Percentiles rank a stretch among this genome's conserved stretches.
Evolutionary conservation across 345 rosid genomes (phyloP).

Genomic region (Rhizophora mangle): DNA sequence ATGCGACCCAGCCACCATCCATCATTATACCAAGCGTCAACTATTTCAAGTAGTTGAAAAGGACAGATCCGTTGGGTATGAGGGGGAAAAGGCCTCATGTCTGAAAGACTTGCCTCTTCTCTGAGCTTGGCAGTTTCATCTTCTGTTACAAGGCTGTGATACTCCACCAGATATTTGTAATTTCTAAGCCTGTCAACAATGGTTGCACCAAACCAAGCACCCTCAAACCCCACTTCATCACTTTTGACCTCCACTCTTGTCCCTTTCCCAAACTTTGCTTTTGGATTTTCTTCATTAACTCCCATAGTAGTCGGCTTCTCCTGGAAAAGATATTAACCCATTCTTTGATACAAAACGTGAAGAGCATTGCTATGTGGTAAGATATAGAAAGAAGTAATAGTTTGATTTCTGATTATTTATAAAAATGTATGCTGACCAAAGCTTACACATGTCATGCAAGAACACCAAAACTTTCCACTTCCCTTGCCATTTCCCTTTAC

Average conservation of each 20-base stretch:
- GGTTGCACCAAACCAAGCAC: slow-evolving; percentile 35
- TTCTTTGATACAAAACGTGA: background rate
- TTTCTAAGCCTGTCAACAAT: slow-evolving; percentile 8
- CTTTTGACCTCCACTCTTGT: slow-evolving; percentile 35
- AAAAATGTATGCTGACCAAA: too few species aligned
- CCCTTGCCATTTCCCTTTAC: too few species aligned
- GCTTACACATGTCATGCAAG: too few species aligned
- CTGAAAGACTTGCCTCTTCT: slow-evolving; percentile 32
- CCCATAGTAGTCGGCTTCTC: slow-evolving; percentile 1
- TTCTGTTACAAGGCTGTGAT: slow-evolving; percentile 31
- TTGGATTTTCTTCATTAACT: background rate
- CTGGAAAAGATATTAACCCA: background rate
- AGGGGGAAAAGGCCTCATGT: slow-evolving; percentile 46
- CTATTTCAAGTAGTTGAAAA: slow-evolving; percentile 17
- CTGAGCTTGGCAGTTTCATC: slow-evolving; percentile 34
- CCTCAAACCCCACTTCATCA: slow-evolving; percentile 37
- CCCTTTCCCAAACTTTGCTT: slow-evolving; percentile 20
- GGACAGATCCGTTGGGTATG: slow-evolving; percentile 6
- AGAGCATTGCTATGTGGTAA: too few species aligned
- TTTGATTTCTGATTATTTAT: too few species aligned
- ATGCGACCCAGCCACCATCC: slow-evolving; percentile 54
- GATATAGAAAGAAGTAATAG: too few species aligned
- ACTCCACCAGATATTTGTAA: slow-evolving; percentile 28
- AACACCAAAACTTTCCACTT: too few species aligned
- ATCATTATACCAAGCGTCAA: slow-evolving; percentile 57